These are phyloP conservation scores for Leucocoprinus sp. DNA, from an alignment of 768 basidiomycete genomes.

Conservation along the genomic window DNA sequence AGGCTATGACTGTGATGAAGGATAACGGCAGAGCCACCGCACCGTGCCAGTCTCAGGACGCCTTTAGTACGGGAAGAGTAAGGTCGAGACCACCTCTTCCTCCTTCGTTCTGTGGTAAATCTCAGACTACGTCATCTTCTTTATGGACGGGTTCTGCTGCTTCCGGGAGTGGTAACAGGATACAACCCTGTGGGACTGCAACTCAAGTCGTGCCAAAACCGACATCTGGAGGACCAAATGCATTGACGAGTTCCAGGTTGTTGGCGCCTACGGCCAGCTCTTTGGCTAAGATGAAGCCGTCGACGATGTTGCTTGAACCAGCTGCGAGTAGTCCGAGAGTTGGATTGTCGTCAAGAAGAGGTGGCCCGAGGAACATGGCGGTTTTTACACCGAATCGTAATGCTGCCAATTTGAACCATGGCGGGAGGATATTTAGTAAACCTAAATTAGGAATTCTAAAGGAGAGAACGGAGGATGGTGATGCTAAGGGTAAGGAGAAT, in stretches of 20 bases:
- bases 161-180: conserved; percentile 15
- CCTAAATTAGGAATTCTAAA: conserved; percentile 32
- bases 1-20: too few species aligned
- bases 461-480: neutral
- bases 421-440: conserved; percentile 42
- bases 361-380: conserved; percentile 8
- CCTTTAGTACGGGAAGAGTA: neutral
- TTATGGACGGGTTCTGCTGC: conserved; percentile 10
- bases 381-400: neutral
- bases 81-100: conserved; percentile 23
- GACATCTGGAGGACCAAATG: conserved; percentile 6
- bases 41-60: too few species aligned
- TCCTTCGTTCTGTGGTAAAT: conserved; percentile 11
- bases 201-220: conserved; percentile 29
- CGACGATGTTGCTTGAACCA: conserved; percentile 17
- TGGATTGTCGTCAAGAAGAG: neutral
- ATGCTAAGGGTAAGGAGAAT: conserved; percentile 43
- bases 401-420: conserved; percentile 10
- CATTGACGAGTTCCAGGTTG: conserved; percentile 36
- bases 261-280: conserved; percentile 75
- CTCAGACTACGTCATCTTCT: neutral
- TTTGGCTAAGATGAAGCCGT: conserved; percentile 44
- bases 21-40: too few species aligned
- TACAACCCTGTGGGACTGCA: conserved; percentile 15
- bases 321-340: conserved; percentile 28